Conservation (phyloP, 495 filamentous ascomycete genomes). For the Chlorociboria aeruginascens region DNA sequence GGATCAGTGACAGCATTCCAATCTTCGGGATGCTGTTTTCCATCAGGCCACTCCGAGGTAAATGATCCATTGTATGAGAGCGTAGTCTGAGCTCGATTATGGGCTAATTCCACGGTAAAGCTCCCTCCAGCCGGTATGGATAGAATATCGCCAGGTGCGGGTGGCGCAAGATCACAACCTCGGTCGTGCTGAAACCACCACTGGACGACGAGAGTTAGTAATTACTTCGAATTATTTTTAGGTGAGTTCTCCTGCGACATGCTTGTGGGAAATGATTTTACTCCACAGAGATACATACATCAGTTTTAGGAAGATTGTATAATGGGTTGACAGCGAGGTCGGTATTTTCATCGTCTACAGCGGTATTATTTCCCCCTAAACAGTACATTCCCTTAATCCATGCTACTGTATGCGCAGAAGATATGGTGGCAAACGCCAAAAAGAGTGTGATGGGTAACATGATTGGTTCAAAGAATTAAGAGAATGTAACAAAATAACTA, state of each 20-base stretch:
- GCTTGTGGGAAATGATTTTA: no score
- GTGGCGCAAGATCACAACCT: conserved; percentile 31
- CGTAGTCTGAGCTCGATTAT: conserved; percentile 37
- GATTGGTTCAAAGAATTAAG: no score
- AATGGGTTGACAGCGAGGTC: conserved; percentile 31
- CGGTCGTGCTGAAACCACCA: conserved; percentile 39
- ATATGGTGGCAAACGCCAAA: conserved; percentile 8
- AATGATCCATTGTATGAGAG: conserved; percentile 33
- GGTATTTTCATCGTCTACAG: conserved; percentile 21
- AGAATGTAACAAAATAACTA: no score
- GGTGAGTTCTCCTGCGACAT: no score
- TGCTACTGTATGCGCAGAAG: conserved; percentile 31
- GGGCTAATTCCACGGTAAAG: conserved; percentile 41
- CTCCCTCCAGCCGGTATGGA: conserved; percentile 38
- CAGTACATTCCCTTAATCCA: conserved; percentile 41
- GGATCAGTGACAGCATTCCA: conserved; percentile 21
- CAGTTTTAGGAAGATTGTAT: conserved; percentile 26
- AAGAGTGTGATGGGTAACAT: not conserved
- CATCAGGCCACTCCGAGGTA: conserved; percentile 34
- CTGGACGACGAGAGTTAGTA: no score
- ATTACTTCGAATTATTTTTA: no score
- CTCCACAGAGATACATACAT: not conserved
- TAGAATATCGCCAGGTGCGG: conserved; percentile 30
- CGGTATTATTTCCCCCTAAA: conserved; percentile 20
- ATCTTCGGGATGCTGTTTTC: conserved; percentile 31